Conservation (phyloP, 2,329 filamentous ascomycete species). For the Microsporum audouinii region DNA sequence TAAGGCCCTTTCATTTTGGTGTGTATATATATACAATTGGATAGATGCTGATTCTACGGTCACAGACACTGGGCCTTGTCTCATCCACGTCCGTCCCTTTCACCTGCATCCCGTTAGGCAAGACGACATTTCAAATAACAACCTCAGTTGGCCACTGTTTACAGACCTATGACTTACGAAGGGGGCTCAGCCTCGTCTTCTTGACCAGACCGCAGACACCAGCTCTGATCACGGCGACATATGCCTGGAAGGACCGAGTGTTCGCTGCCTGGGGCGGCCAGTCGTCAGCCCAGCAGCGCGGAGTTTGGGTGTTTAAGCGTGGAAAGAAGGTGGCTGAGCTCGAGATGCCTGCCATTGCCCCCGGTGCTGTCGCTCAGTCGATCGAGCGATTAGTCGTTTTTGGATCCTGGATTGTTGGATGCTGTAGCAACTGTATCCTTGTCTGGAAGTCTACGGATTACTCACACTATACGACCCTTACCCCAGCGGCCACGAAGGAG, state of each 20-base stretch:
- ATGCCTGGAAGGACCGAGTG: conserved; percentile 75
- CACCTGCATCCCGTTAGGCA: conserved; percentile 75
- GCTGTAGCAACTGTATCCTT: conserved; percentile 62
- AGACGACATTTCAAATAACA: conserved; percentile 93
- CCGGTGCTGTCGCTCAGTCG: conserved; percentile 50
- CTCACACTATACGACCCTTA: conserved; percentile 82
- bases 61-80: conserved; percentile 79
- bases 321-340: conserved; percentile 75
- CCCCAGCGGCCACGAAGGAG: conserved; percentile 45
- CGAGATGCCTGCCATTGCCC: conserved; percentile 43
- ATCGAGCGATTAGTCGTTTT: conserved; percentile 71
- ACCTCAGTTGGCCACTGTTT: conserved; percentile 83
- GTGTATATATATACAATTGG: background rate
- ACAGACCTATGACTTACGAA: conserved; percentile 89
- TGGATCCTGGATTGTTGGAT: conserved; percentile 82
- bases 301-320: conserved; percentile 84
- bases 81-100: conserved; percentile 87
- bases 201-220: conserved; percentile 85
- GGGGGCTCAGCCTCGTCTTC: conserved; percentile 84
- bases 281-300: conserved; percentile 43
- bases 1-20: conserved; percentile 38
- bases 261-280: conserved; percentile 79
- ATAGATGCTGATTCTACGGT: background rate
- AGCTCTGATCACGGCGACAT: conserved; percentile 70
- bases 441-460: conserved; percentile 76